Conservation (phyloP, 2,329 filamentous ascomycete genomes). For the Talaromyces funiculosus region DNA sequence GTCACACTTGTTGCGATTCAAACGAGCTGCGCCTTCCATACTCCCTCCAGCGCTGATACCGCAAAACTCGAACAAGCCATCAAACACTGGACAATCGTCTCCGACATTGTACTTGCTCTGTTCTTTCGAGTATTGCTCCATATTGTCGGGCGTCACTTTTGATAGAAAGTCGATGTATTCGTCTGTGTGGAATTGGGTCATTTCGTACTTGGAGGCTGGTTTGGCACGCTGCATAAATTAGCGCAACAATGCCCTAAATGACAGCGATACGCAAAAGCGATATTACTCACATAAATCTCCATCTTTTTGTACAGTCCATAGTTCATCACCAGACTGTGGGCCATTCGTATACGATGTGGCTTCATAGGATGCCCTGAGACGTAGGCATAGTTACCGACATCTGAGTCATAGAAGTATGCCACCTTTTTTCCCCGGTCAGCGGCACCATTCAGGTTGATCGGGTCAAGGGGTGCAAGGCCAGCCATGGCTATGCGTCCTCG, state of each 20-base stretch:
- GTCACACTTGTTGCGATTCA: conserved; percentile 64
- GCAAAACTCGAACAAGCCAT: conserved; percentile 65
- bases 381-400: conserved; percentile 97
- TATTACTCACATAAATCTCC: conserved; percentile 58
- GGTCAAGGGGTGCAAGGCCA: conserved; percentile 38
- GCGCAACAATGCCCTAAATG: not conserved
- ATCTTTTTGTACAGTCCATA: conserved; percentile 69
- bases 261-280: not conserved
- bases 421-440: conserved; percentile 67
- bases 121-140: conserved; percentile 87
- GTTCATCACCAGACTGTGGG: conserved; percentile 62
- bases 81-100: conserved; percentile 60
- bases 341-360: conserved; percentile 63
- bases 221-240: conserved; percentile 60
- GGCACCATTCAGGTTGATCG: conserved; percentile 45
- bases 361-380: conserved; percentile 68
- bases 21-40: conserved; percentile 64
- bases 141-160: conserved; percentile 96
- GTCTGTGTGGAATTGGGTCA: conserved; percentile 69
- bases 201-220: conserved; percentile 65
- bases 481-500: conserved; percentile 11
- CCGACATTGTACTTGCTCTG: conserved; percentile 73
- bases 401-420: conserved; percentile 97
- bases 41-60: conserved; percentile 64
- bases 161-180: conserved; percentile 68